Conservation (phyloP, 1,284 basidiomycete genomes). For the Mycena sp. region DNA sequence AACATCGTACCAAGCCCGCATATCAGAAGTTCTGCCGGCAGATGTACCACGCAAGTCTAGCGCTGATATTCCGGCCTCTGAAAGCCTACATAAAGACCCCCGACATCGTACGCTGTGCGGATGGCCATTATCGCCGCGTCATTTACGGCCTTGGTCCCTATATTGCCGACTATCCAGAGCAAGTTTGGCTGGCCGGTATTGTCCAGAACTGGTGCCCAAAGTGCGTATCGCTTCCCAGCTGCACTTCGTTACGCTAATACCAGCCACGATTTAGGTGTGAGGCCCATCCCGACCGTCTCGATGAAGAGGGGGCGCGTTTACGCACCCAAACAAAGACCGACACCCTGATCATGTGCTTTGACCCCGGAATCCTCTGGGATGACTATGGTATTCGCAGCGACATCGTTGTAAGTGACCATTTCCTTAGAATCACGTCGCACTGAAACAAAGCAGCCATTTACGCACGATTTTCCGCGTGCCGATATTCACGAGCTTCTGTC, state of each 20-base stretch:
- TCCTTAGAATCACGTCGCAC: too few species aligned
- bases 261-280: slow-evolving; percentile 27
- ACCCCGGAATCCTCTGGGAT: slow-evolving; percentile 23
- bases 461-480: not conserved
- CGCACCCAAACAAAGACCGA: slow-evolving; percentile 29
- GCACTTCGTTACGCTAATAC: not conserved
- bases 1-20: slow-evolving; percentile 2
- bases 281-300: slow-evolving; percentile 30
- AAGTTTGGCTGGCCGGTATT: slow-evolving; percentile 37
- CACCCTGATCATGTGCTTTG: slow-evolving; percentile 24
- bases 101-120: slow-evolving; percentile 34
- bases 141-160: slow-evolving; percentile 40
- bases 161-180: slow-evolving; percentile 44
- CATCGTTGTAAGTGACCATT: slow-evolving; percentile 22
- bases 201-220: slow-evolving; percentile 39
- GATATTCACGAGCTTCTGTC: slow-evolving; percentile 36
- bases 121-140: slow-evolving; percentile 39
- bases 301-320: slow-evolving; percentile 16
- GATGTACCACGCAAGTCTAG: slow-evolving; percentile 27
- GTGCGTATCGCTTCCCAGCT: not conserved
- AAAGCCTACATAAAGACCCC: slow-evolving; percentile 36
- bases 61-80: slow-evolving; percentile 29
- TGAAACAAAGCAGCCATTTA: not conserved
- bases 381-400: slow-evolving; percentile 35
- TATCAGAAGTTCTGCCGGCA: not conserved